Evolutionary conservation across 2,329 filamentous ascomycete genomes (phyloP).

Genomic region (Epichloe festucae): DNA sequence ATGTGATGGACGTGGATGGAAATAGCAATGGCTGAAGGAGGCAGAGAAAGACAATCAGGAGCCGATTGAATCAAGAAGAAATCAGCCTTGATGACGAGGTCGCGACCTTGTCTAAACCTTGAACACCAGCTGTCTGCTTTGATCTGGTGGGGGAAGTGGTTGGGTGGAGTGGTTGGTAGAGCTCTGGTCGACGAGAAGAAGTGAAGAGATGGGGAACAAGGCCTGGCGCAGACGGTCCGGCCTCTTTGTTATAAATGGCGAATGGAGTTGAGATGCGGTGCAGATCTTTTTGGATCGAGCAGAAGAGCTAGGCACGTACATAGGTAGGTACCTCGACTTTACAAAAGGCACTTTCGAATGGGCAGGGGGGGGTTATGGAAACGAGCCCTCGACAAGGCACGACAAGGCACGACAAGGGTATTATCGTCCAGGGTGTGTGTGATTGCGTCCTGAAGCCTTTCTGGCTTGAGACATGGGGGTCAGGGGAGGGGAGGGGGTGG

Average conservation of each 20-base stretch:
- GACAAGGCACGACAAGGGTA: not conserved
- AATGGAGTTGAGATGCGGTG: constrained; percentile 8
- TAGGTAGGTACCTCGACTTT: not conserved
- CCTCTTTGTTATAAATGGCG: constrained; percentile 11
- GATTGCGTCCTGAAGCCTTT: not conserved
- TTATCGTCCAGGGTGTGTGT: not conserved
- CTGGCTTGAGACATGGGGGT: not conserved
- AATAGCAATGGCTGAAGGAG: not conserved
- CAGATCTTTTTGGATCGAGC: constrained; percentile 5
- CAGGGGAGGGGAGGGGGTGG: not conserved
- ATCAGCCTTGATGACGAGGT: constrained; percentile 17
- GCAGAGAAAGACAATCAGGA: not conserved
- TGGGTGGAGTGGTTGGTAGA: too few species aligned
- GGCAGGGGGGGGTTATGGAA: constrained; percentile 6
- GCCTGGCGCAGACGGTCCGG: constrained; percentile 9
- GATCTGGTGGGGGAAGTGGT: constrained; percentile 7
- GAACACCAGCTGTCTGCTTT: constrained; percentile 3
- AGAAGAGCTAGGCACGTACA: not conserved
- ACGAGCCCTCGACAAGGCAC: not conserved
- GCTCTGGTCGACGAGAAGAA: not conserved
- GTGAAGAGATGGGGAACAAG: constrained; percentile 3
- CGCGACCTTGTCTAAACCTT: constrained; percentile 13
- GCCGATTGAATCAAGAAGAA: not conserved
- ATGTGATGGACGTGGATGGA: not conserved
- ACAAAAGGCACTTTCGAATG: not conserved